Percentiles rank a stretch among this genome's conserved stretches.
Conservation (phyloP, 2,329 filamentous ascomycete genomes). For the Colletotrichum magnum region DNA sequence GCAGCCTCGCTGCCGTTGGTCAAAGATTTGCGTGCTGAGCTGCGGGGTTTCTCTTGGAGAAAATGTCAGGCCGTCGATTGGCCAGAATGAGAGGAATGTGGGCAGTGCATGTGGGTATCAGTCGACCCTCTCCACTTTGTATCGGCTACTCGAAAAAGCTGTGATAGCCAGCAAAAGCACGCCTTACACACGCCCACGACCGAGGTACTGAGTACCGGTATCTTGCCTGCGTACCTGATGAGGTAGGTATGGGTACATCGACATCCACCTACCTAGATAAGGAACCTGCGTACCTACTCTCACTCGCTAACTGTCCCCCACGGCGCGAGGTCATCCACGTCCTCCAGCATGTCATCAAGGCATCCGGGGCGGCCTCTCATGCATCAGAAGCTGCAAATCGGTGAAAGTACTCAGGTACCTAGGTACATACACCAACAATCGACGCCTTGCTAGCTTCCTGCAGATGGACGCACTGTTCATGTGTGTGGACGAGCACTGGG, state of each 20-base stretch:
- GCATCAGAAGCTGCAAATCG: neutral
- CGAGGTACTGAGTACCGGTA: slow-evolving; percentile 5
- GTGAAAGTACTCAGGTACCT: too few relatives aligned
- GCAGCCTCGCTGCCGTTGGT: slow-evolving; percentile 38
- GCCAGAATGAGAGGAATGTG: slow-evolving; percentile 16
- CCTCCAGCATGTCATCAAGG: slow-evolving; percentile 14
- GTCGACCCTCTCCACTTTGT: slow-evolving; percentile 4
- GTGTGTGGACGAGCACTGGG: neutral
- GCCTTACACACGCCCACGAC: neutral
- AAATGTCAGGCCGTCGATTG: slow-evolving; percentile 32
- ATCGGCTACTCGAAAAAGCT: slow-evolving; percentile 18
- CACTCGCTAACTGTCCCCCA: slow-evolving; percentile 3
- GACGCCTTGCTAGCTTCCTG: slow-evolving; percentile 5
- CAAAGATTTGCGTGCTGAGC: slow-evolving; percentile 39
- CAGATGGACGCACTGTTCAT: neutral
- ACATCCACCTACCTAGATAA: too few relatives aligned
- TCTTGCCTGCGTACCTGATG: neutral
- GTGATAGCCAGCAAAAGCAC: neutral
- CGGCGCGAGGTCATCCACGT: slow-evolving; percentile 17
- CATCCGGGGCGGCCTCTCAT: neutral
- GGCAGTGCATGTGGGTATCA: slow-evolving; percentile 9
- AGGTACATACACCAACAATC: neutral
- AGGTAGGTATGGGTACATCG: neutral
- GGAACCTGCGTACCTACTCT: too few relatives aligned
- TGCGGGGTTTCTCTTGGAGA: slow-evolving; percentile 41